Percentiles rank a stretch among this genome's conserved stretches.
Conservation (phyloP, 495 filamentous ascomycete genomes). For the Penicillium diatomitis region DNA sequence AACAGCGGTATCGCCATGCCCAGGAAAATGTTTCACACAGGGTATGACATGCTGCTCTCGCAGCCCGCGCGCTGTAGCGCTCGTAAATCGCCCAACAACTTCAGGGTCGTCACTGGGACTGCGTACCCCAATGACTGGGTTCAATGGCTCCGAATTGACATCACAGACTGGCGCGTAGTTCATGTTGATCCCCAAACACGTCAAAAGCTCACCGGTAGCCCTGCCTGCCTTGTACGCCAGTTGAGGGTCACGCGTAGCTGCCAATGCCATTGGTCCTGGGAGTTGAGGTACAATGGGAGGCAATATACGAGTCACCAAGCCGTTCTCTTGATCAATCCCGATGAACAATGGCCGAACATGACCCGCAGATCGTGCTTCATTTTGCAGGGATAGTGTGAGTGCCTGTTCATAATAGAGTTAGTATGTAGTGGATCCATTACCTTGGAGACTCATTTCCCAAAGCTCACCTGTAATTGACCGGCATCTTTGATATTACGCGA, state of each 20-base stretch:
- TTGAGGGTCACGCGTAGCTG: conserved; percentile 30
- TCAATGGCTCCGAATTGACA: conserved; percentile 36
- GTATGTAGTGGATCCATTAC: background rate
- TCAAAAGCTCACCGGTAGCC: conserved; percentile 27
- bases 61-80: conserved; percentile 27
- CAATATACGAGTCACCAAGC: conserved; percentile 33
- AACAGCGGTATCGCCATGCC: conserved; percentile 34
- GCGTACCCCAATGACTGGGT: conserved; percentile 35
- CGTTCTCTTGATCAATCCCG: conserved; percentile 39
- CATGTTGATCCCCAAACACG: conserved; percentile 35
- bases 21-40: conserved; percentile 37
- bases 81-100: conserved; percentile 30
- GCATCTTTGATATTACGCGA: conserved; percentile 34
- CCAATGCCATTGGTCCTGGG: conserved; percentile 34
- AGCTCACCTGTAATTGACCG: conserved; percentile 29
- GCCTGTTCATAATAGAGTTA: conserved; percentile 8
- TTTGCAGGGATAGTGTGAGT: conserved; percentile 28
- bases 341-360: conserved; percentile 35
- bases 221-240: conserved; percentile 29
- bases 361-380: conserved; percentile 30
- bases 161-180: conserved; percentile 38
- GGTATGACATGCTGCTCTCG: conserved; percentile 31
- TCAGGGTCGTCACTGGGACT: conserved; percentile 34
- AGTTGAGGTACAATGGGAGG: conserved; percentile 35
- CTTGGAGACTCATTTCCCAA: background rate